Base-by-base conservation (phyloP, 768 basidiomycete genomes). In the Serendipita sp. region DNA sequence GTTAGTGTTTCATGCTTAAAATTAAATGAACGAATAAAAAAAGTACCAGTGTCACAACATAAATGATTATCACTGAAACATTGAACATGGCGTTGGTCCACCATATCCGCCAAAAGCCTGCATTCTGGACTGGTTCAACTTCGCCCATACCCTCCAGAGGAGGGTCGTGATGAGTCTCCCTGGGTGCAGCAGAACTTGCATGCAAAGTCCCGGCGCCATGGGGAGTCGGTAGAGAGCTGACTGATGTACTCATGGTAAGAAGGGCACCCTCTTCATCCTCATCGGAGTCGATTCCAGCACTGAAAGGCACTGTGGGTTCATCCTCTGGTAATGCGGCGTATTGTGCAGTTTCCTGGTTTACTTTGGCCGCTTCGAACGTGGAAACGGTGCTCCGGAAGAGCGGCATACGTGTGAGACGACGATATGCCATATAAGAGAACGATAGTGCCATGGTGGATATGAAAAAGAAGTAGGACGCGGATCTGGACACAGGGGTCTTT, bases 21-120 rank as follows among this genome's bases (percentile, higher is more conserved):
- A 10, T 63, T 10, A 6, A 11, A 33, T 1, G 23, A 23, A 23
- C 23, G 23, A 23, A 23, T 23, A 23, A 23, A 23, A 23, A 23
- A 75, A 84, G 68, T 70, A 91, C 91, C 71, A 95, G 74, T 13
- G 93, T 94, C 31, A 89, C 80, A 34, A 83, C 70, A 69, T 92
- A 93, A 3, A 85, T 84, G 70, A 83, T 89, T 10, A 82, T 81
- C 2, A 87, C 81, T 13, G 90, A 83, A 52, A 90, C 68, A 70
- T 92, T 83, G 70, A 85, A 89, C 3, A 77, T 70, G 10, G 79
- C 69, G 69, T 95, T 95, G 53, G 80, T 75, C 73, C 65, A 68
- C 27, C 74, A 68, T 2, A 75, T 68, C 27, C 64, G 66, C 67
- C 58, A 64, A 18, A 68, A 37, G 13, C 62, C 64, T 3, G 63